phyloP scores from a whole-genome alignment of 108 stramenopile genomes.

The Skeletonema tropicum region DNA sequence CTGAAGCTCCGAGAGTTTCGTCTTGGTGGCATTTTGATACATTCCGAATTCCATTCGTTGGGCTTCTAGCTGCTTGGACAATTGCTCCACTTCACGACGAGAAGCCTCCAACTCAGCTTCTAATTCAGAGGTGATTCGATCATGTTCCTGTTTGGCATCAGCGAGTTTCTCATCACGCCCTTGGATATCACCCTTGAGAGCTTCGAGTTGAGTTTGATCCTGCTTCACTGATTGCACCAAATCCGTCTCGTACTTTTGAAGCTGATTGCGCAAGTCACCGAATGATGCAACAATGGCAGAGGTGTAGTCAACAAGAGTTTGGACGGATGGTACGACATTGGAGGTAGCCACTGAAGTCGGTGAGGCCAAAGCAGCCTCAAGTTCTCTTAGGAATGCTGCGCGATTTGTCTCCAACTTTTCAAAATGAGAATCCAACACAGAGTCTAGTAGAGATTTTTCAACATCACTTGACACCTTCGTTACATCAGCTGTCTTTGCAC shows the following conservation, averaged over 20 bases:
- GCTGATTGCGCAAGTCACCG: slow-evolving; percentile 50
- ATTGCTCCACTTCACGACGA: slow-evolving; percentile 65
- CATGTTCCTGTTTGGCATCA: slow-evolving; percentile 48
- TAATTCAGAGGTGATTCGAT: slow-evolving; percentile 53
- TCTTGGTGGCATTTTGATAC: slow-evolving; percentile 74
- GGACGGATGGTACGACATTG: slow-evolving; percentile 44
- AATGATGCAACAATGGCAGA: slow-evolving; percentile 46
- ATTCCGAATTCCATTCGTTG: slow-evolving; percentile 84
- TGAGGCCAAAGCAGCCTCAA: slow-evolving; percentile 36
- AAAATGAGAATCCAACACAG: slow-evolving; percentile 52
- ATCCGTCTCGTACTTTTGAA: slow-evolving; percentile 58
- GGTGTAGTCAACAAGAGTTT: slow-evolving; percentile 42
- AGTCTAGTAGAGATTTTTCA: slow-evolving; percentile 21
- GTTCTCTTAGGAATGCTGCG: slow-evolving; percentile 38
- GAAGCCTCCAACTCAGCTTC: slow-evolving; percentile 55
- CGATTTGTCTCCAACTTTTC: slow-evolving; percentile 71
- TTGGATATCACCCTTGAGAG: slow-evolving; percentile 57
- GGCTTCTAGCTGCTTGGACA: slow-evolving; percentile 73
- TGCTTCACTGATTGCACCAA: slow-evolving; percentile 56
- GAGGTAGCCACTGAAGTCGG: slow-evolving; percentile 39
- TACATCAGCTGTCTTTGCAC: background rate
- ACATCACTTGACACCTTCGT: slow-evolving; percentile 7
- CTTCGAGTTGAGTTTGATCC: slow-evolving; percentile 62
- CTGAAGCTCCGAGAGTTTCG: slow-evolving; percentile 70
- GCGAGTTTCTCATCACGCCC: slow-evolving; percentile 51